Evolutionary conservation across 441 rosid genomes (phyloP).

Genomic region (Omphalea diandra): DNA sequence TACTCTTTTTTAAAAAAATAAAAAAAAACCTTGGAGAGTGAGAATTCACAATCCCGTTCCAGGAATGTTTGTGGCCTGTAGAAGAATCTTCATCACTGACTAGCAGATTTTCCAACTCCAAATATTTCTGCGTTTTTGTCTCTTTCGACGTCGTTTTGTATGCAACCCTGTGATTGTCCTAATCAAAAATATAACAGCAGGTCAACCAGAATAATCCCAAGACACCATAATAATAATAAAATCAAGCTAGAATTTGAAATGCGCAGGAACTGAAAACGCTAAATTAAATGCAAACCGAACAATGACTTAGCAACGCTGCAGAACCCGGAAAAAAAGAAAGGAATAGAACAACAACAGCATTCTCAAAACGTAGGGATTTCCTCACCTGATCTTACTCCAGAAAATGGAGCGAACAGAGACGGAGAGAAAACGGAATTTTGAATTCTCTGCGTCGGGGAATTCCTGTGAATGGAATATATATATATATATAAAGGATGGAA

Average conservation of each 20-base stretch:
- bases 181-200: too few species aligned
- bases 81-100: constrained; percentile 37
- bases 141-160: neutral
- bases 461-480: too few species aligned
- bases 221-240: too few species aligned
- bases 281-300: neutral
- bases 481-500: too few species aligned
- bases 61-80: constrained; percentile 39
- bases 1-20: neutral
- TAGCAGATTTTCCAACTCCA: constrained; percentile 29
- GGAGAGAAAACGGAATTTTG: neutral
- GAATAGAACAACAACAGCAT: neutral
- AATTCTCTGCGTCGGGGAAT: too few species aligned
- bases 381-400: too few species aligned
- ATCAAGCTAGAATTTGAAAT: too few species aligned
- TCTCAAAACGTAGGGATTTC: neutral
- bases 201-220: too few species aligned
- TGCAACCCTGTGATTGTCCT: too few species aligned
- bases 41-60: constrained; percentile 33
- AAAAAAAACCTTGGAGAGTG: constrained; percentile 26
- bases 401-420: neutral
- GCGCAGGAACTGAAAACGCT: neutral
- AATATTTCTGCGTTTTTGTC: neutral
- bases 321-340: neutral
- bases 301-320: neutral